Base-by-base conservation (phyloP, 441 rosid species). In the Populus tomentosa region DNA sequence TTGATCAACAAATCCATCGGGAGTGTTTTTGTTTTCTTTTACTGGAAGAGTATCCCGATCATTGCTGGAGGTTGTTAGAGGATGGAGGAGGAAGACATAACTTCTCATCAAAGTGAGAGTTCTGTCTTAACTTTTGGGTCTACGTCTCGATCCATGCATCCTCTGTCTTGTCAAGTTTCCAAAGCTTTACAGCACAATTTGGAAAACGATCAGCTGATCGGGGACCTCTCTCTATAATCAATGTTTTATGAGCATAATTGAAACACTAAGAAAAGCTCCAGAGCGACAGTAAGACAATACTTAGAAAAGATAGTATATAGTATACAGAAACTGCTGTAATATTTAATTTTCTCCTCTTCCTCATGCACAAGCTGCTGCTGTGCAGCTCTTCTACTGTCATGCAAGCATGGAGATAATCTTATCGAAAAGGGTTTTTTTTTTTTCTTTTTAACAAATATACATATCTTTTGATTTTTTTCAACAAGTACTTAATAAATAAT, bases 161-260 rank as follows among this genome's bases (percentile, higher is more conserved):
- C 87, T 97, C 99, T 26, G 98, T 93, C 90, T 94, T 93, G 90
- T 97, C 98, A 79, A 92, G 97, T 87, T 97, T 97, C 98, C 98
- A 97, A 78, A 91, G 97, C 66, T 78, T 86, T 72, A 88, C 75
- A 78, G 88, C 83, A 80, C 80, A 85, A 86, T 91, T 92, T 75
- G 98, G 99, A 89, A 97, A 97, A 73, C 97, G 95, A 88, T 89
- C 88, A 64, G 98, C 97, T 75, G 98, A 94, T 98, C 99, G 94
- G 42, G 99, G 98, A 78, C 99, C 99, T 84, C 99, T 89, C 83
- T 97, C 99, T 85, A 94, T 98, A 81, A 97, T 93, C 84, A 97
- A 85, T 81, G 93, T 18, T 38, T 71, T 76, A 67, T 28, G 72
- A 30, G 77, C 16, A 71, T n/a, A 75, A 14, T 50, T 77, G 71